These are phyloP conservation scores for Globisporangium recalcitrans DNA, from an alignment of 352 stramenopile species.

Conservation along the genomic window DNA sequence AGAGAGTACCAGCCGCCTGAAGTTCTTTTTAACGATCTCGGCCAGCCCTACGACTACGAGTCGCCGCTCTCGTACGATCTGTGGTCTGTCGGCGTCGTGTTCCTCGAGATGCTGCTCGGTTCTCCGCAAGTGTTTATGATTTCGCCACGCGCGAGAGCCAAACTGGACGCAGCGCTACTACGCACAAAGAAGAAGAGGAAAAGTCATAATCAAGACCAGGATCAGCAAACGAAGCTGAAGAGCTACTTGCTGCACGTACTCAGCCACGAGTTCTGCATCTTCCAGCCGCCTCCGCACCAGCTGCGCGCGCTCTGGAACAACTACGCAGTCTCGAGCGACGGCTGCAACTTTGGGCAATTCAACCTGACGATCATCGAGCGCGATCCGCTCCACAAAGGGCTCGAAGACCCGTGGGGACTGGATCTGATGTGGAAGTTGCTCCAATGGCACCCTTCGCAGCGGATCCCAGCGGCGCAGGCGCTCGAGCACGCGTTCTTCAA, in stretches of 20 bases:
- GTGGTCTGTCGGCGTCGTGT: constrained; percentile 93
- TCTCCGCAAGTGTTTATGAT: constrained; percentile 88
- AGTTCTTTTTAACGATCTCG: constrained; percentile 62
- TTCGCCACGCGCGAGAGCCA: constrained; percentile 80
- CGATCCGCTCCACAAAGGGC: constrained; percentile 88
- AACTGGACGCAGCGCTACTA: constrained; percentile 82
- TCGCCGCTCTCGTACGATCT: constrained; percentile 81
- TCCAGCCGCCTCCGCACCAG: constrained; percentile 51
- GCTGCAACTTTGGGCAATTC: constrained; percentile 88
- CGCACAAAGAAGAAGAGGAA: constrained; percentile 18
- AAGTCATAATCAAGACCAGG: background rate
- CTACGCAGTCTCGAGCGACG: constrained; percentile 70
- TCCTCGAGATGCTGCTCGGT: constrained; percentile 94
- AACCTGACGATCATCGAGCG: constrained; percentile 87
- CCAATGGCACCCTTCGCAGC: constrained; percentile 88
- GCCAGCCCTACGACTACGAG: constrained; percentile 54
- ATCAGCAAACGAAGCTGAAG: constrained; percentile 35
- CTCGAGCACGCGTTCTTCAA: constrained; percentile 86
- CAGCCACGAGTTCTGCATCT: constrained; percentile 83
- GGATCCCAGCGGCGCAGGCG: constrained; percentile 74
- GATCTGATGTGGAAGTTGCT: constrained; percentile 94
- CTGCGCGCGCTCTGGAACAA: constrained; percentile 54
- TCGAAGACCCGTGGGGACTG: constrained; percentile 75
- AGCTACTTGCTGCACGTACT: constrained; percentile 76
- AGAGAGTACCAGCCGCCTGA: constrained; percentile 94